Conservation (phyloP, 805 yeast species). For the Teunomyces kruisii region DNA sequence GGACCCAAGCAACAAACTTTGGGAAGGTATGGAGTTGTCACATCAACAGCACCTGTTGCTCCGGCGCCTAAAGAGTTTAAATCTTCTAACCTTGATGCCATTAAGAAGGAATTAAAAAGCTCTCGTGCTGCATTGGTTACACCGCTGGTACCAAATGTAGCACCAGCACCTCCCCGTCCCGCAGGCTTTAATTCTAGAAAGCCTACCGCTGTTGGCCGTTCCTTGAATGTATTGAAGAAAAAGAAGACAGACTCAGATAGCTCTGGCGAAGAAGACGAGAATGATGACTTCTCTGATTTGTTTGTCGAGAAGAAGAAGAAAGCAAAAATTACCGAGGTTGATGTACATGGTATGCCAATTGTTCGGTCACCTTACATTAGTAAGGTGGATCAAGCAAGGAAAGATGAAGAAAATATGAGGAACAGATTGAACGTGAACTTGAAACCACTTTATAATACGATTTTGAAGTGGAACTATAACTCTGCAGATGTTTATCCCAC, state of each 20-base stretch:
- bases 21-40: constrained; percentile 33
- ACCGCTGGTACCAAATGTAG: constrained; percentile 15
- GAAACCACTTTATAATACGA: constrained; percentile 66
- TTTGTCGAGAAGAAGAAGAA: constrained; percentile 38
- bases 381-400: constrained; percentile 36
- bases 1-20: constrained; percentile 36
- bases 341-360: constrained; percentile 43
- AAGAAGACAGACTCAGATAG: constrained; percentile 31
- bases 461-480: constrained; percentile 77
- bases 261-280: constrained; percentile 35
- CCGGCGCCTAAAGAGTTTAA: constrained; percentile 33
- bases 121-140: constrained; percentile 15
- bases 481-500: constrained; percentile 57
- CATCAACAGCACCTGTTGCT: constrained; percentile 32
- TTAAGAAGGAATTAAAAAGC: constrained; percentile 31
- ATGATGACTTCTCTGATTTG: constrained; percentile 40
- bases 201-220: constrained; percentile 32
- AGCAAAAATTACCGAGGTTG: constrained; percentile 41
- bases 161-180: constrained; percentile 53
- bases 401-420: constrained; percentile 77
- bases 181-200: constrained; percentile 50
- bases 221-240: constrained; percentile 34
- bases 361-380: constrained; percentile 14
- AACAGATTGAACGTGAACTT: constrained; percentile 74
- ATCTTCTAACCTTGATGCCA: constrained; percentile 32